These are phyloP conservation scores for Lasiodiplodia citricola DNA, from an alignment of 2,329 filamentous ascomycete species.

Conservation along the genomic window DNA sequence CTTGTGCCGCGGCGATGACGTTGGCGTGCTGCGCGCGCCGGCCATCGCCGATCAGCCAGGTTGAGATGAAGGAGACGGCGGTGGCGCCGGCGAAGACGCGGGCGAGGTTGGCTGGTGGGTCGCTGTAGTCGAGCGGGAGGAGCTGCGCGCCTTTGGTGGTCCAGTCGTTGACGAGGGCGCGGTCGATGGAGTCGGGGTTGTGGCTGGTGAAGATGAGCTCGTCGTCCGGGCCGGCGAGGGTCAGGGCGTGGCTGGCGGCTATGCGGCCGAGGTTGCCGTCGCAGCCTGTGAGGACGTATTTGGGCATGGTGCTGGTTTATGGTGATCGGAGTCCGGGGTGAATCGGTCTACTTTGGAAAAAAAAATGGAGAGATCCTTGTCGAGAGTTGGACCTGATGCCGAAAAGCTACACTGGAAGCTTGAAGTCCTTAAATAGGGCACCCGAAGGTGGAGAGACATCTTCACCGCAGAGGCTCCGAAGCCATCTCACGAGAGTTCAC, in stretches of 20 bases:
- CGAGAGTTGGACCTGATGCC: too few species aligned
- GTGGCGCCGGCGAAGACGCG: constrained; percentile 6
- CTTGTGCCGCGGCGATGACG: background rate
- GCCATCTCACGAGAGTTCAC: too few species aligned
- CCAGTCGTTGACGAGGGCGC: background rate
- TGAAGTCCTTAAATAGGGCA: too few species aligned
- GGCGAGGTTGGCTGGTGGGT: background rate
- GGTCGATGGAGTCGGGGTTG: background rate
- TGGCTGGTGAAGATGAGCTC: constrained; percentile 11
- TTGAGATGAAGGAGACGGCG: background rate
- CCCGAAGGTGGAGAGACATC: too few species aligned
- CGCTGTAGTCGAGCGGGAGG: background rate
- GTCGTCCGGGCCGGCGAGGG: background rate
- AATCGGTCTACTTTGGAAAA: too few species aligned
- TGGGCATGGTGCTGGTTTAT: background rate
- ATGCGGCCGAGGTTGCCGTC: constrained; percentile 9
- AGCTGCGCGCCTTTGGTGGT: background rate
- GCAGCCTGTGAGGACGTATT: constrained; percentile 12
- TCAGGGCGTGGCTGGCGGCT: constrained; percentile 1
- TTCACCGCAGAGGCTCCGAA: too few species aligned
- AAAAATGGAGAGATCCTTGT: too few species aligned
- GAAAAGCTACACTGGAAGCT: too few species aligned
- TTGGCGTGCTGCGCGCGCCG: background rate
- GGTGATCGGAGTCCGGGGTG: too few species aligned
- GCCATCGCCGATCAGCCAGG: constrained; percentile 2